Percentiles rank a stretch among this genome's conserved stretches.
Conservation (phyloP, 345 rosid genomes). For the Ailanthus altissimus region DNA sequence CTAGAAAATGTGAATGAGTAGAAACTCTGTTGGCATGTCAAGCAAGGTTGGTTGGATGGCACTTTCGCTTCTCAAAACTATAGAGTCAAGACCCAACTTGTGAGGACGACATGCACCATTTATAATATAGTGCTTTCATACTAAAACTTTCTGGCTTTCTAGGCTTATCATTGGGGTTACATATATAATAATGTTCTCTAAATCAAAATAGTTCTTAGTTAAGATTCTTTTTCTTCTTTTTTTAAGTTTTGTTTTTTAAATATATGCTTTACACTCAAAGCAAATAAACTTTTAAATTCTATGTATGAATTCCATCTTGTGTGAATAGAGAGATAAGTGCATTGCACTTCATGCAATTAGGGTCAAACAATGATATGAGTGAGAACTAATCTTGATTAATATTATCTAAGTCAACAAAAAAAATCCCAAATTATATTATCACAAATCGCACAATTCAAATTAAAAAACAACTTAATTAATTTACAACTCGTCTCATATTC, state of each 20-base stretch:
- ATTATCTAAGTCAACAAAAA: background rate
- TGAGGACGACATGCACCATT: background rate
- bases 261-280: background rate
- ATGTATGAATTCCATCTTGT: background rate
- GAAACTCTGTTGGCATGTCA: background rate
- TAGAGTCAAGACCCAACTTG: constrained; percentile 19
- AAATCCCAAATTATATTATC: background rate
- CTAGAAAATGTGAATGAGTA: constrained; percentile 4
- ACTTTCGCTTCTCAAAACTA: constrained; percentile 21
- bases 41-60: constrained; percentile 21
- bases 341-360: background rate
- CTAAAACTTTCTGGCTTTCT: background rate
- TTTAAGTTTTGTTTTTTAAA: background rate
- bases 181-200: too few species aligned
- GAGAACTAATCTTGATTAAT: background rate
- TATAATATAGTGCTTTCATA: background rate
- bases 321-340: background rate
- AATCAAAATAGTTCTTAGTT: too few species aligned
- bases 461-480: background rate
- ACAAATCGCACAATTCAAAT: background rate
- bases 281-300: background rate
- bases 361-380: background rate
- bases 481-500: background rate
- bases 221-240: too few species aligned
- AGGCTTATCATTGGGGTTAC: background rate